These are phyloP conservation scores for Cyberlindnera samutprakarnensis DNA, from an alignment of 805 yeast species.

Conservation along the genomic window DNA sequence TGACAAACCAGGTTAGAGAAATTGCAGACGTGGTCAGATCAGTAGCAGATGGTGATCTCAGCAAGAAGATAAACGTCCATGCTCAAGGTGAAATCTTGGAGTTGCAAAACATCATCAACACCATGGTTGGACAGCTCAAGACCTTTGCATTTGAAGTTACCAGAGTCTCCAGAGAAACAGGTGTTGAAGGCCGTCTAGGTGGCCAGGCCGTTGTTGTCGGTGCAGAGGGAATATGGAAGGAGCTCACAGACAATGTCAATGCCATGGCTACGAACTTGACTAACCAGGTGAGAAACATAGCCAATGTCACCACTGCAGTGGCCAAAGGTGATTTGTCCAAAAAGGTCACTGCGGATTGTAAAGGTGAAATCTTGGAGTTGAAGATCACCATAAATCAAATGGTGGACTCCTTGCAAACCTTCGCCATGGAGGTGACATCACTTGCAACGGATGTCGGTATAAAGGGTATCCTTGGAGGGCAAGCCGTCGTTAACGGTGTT, in stretches of 20 bases:
- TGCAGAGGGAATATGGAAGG: slow-evolving; percentile 86
- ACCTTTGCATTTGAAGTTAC: slow-evolving; percentile 87
- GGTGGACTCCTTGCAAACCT: slow-evolving; percentile 87
- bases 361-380: slow-evolving; percentile 81
- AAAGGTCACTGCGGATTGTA: slow-evolving; percentile 83
- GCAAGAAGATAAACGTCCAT: slow-evolving; percentile 77
- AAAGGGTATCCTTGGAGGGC: slow-evolving; percentile 87
- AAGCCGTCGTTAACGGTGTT: slow-evolving; percentile 84
- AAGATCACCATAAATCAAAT: slow-evolving; percentile 83
- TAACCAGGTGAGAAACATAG: slow-evolving; percentile 82
- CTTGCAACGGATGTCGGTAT: slow-evolving; percentile 93
- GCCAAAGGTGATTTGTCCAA: slow-evolving; percentile 85
- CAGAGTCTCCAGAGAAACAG: slow-evolving; percentile 82
- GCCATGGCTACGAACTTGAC: slow-evolving; percentile 88
- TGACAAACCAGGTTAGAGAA: slow-evolving; percentile 82
- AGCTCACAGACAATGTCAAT: slow-evolving; percentile 79
- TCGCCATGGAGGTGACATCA: slow-evolving; percentile 81
- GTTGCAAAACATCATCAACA: slow-evolving; percentile 75
- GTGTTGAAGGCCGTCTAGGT: slow-evolving; percentile 81
- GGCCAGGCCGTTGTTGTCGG: slow-evolving; percentile 82
- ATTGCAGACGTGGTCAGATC: slow-evolving; percentile 90
- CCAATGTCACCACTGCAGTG: slow-evolving; percentile 80
- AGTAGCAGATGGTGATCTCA: slow-evolving; percentile 83
- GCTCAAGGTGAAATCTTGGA: slow-evolving; percentile 87
- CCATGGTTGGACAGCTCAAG: slow-evolving; percentile 84